A percentile compares a stretch with the other conserved stretches of the same genome.
These are phyloP conservation scores for Taphrina communis DNA, from an alignment of 1,139 yeast species.

Conservation along the genomic window DNA sequence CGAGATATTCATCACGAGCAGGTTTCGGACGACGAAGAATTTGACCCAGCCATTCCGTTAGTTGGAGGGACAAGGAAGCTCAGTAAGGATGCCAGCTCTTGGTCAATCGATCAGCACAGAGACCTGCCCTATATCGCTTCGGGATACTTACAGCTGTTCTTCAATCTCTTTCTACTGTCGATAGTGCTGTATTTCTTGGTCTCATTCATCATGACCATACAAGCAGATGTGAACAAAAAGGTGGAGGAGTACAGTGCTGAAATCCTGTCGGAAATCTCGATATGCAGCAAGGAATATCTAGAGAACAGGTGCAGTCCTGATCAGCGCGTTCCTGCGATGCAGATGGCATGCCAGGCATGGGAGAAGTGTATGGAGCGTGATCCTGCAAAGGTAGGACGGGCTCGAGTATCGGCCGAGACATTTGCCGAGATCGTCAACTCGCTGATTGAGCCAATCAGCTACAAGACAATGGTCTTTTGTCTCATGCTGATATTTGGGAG, in stretches of 20 bases:
- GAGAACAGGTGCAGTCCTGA: constrained; percentile 70
- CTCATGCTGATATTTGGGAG: constrained; percentile 47
- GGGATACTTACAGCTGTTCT: constrained; percentile 70
- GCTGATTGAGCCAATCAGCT: constrained; percentile 72
- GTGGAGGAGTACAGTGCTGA: constrained; percentile 59
- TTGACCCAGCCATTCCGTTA: constrained; percentile 36
- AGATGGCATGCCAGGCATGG: constrained; percentile 75
- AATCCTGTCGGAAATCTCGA: constrained; percentile 67
- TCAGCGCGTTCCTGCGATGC: constrained; percentile 70
- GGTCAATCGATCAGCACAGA: constrained; percentile 26
- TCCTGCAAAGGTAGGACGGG: constrained; percentile 76
- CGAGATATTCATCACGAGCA: constrained; percentile 16
- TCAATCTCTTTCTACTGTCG: constrained; percentile 66
- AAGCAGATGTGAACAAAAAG: constrained; percentile 72
- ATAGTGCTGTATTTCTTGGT: constrained; percentile 62
- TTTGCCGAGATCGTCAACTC: constrained; percentile 82
- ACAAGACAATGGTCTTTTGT: constrained; percentile 63
- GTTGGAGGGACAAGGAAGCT: constrained; percentile 47
- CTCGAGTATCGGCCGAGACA: constrained; percentile 78
- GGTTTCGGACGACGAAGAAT: constrained; percentile 47
- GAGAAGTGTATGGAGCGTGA: constrained; percentile 85
- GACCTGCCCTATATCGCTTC: constrained; percentile 68
- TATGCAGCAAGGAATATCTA: constrained; percentile 72
- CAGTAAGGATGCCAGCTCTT: constrained; percentile 41
- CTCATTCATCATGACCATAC: constrained; percentile 64